phyloP scores from a whole-genome alignment of 768 basidiomycete genomes.

The Hemileccinum rubropunctum region DNA sequence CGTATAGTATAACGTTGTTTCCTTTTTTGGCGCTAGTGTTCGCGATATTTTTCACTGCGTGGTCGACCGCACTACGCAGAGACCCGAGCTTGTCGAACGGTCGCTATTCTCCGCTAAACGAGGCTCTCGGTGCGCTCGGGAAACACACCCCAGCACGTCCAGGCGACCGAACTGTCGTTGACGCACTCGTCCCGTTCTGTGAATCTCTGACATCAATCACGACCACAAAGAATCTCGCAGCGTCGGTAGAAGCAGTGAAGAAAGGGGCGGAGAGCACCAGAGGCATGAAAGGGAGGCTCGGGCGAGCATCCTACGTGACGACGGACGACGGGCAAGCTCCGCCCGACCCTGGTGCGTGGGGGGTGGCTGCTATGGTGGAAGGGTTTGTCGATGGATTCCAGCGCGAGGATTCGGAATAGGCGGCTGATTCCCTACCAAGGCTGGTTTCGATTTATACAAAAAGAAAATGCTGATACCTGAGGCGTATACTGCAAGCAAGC shows the following conservation, averaged over 20 bases:
- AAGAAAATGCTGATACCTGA: too few relatives aligned
- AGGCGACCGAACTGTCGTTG: constrained; percentile 57
- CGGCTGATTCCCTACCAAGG: too few relatives aligned
- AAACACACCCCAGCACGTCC: constrained; percentile 49
- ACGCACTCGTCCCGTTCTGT: constrained; percentile 50
- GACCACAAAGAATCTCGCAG: background rate
- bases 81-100: background rate
- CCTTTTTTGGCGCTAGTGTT: constrained; percentile 34
- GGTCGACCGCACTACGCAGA: constrained; percentile 22
- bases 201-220: constrained; percentile 9
- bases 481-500: too few relatives aligned
- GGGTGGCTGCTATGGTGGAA: constrained; percentile 41
- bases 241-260: constrained; percentile 32
- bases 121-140: constrained; percentile 31
- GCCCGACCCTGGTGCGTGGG: constrained; percentile 59
- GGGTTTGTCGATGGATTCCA: constrained; percentile 33
- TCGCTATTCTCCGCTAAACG: constrained; percentile 15
- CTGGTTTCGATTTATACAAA: too few relatives aligned
- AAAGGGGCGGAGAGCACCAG: constrained; percentile 47
- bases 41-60: constrained; percentile 41
- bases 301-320: constrained; percentile 49
- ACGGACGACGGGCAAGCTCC: constrained; percentile 30
- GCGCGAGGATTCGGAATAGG: too few relatives aligned
- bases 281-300: constrained; percentile 45
- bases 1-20: constrained; percentile 27